Evolutionary conservation across 2,329 filamentous ascomycete species (phyloP).

Genomic region (Aureobasidium melanogenum): DNA sequence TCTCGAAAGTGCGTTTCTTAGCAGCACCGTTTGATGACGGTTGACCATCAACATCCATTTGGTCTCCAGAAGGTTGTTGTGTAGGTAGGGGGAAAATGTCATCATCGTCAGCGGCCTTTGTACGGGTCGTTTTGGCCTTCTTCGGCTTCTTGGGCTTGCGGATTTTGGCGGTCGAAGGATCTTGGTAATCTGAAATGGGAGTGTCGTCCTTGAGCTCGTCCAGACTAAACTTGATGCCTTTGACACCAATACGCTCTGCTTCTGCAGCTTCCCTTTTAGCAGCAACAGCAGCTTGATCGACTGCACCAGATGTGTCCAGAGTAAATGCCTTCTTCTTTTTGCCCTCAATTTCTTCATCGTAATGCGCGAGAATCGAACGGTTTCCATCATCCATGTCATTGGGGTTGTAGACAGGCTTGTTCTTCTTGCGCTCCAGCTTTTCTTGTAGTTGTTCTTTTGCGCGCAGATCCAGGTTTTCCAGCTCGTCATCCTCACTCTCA

Average conservation of each 20-base stretch:
- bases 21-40: conserved; percentile 19
- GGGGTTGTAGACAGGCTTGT: conserved; percentile 80
- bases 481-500: conserved; percentile 75
- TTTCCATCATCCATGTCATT: conserved; percentile 59
- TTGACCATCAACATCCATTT: conserved; percentile 66
- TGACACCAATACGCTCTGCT: conserved; percentile 48
- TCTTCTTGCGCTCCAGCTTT: conserved; percentile 78
- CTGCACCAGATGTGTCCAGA: conserved; percentile 67
- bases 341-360: conserved; percentile 89
- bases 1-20: conserved; percentile 38
- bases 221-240: conserved; percentile 64
- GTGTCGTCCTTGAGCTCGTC: conserved; percentile 59
- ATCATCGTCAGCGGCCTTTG: conserved; percentile 57
- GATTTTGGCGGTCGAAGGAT: conserved; percentile 78
- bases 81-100: conserved; percentile 36
- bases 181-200: conserved; percentile 77
- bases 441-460: conserved; percentile 67
- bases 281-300: conserved; percentile 52
- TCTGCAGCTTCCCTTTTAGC: conserved; percentile 34
- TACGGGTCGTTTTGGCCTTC: conserved; percentile 66
- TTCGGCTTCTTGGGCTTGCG: conserved; percentile 82
- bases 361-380: conserved; percentile 70
- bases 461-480: conserved; percentile 66
- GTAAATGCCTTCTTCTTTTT: conserved; percentile 80
- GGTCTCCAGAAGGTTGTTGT: conserved; percentile 32